Evolutionary conservation across 2,329 filamentous ascomycete genomes (phyloP).

Genomic region (Neurospora crassa): DNA sequence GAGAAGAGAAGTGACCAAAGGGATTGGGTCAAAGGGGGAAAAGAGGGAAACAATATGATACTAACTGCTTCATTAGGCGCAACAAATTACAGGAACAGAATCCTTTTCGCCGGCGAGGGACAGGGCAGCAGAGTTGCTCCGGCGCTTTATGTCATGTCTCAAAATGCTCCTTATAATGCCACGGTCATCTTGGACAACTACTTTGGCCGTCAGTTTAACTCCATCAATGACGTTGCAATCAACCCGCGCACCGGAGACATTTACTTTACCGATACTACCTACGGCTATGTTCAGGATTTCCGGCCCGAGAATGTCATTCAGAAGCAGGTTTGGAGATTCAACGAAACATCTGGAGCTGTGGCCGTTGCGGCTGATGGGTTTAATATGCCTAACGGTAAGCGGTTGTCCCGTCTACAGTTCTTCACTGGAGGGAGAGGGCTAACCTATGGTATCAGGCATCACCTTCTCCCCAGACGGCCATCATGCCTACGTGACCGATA

Average conservation of each 20-base stretch:
- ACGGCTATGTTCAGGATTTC: constrained; percentile 50
- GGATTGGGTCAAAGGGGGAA: background rate
- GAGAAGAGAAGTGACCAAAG: background rate
- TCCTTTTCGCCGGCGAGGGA: constrained; percentile 41
- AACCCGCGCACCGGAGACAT: constrained; percentile 45
- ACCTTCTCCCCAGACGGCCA: constrained; percentile 45
- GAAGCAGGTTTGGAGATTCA: constrained; percentile 50
- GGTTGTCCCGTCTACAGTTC: no score
- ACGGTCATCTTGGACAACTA: constrained; percentile 49
- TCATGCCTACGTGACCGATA: constrained; percentile 47
- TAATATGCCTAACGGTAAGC: constrained; percentile 39
- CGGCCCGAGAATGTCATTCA: constrained; percentile 41
- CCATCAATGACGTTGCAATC: constrained; percentile 47
- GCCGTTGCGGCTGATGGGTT: constrained; percentile 50
- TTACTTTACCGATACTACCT: constrained; percentile 56
- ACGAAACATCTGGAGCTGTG: constrained; percentile 39
- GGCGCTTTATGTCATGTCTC: constrained; percentile 33
- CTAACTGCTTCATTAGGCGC: constrained; percentile 19
- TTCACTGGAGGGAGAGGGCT: background rate
- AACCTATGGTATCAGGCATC: constrained; percentile 29
- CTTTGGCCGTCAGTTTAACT: constrained; percentile 50
- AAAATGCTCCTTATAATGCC: constrained; percentile 38
- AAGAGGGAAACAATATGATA: constrained; percentile 19
- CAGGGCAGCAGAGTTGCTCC: constrained; percentile 33
- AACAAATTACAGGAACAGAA: constrained; percentile 39